phyloP scores from a whole-genome alignment of 2,329 filamentous ascomycete species.

The Setomelanomma holmii region DNA sequence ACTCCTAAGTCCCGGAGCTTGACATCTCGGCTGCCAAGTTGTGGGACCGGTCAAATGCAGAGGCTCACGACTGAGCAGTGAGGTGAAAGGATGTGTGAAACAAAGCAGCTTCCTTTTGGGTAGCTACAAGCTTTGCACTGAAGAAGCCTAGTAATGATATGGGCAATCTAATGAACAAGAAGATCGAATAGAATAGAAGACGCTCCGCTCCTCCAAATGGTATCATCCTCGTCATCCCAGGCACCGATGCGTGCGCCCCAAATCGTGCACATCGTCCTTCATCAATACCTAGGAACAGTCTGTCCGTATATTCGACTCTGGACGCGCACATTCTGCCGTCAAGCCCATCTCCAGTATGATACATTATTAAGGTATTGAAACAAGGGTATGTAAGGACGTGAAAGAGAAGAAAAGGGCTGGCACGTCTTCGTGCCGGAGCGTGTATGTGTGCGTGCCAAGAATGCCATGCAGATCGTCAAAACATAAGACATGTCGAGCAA shows the following conservation, averaged over 20 bases:
- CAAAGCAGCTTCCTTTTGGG: neutral
- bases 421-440: neutral
- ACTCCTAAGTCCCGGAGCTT: too few species aligned
- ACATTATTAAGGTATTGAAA: neutral
- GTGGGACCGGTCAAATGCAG: too few species aligned
- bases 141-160: neutral
- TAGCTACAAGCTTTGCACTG: neutral
- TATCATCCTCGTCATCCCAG: neutral
- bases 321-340: neutral
- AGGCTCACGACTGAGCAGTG: too few species aligned
- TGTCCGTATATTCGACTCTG: too few species aligned
- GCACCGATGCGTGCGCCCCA: neutral
- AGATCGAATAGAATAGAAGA: neutral
- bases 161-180: neutral
- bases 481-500: slow-evolving; percentile 30
- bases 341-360: neutral
- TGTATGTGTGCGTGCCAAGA: neutral
- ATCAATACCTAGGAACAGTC: neutral
- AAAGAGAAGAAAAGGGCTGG: neutral
- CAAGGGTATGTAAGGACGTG: neutral
- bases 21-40: too few species aligned
- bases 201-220: neutral
- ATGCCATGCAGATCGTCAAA: slow-evolving; percentile 25
- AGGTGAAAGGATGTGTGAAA: neutral
- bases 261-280: neutral